phyloP scores from a whole-genome alignment of 768 basidiomycete species.

The Lactarius evosmus region DNA sequence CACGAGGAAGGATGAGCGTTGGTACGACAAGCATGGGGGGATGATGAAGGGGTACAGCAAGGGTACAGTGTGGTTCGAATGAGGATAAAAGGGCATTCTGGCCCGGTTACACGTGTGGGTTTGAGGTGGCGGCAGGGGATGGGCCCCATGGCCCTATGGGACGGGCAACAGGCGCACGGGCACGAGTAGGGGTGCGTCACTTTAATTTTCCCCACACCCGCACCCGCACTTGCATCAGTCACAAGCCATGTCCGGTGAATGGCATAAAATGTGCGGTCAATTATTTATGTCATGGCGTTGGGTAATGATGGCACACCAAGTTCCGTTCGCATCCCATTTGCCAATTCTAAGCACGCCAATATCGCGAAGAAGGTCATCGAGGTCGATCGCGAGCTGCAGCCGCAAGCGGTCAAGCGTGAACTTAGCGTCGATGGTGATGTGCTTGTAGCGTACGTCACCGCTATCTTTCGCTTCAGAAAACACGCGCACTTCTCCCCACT shows the following conservation, averaged over 20 bases:
- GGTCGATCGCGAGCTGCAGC: slow-evolving; percentile 83
- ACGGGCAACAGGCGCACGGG: background rate
- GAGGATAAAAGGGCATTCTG: background rate
- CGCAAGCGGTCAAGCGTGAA: slow-evolving; percentile 71
- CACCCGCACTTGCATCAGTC: too few species aligned
- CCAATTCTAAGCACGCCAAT: slow-evolving; percentile 64
- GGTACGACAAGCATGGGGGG: slow-evolving; percentile 16
- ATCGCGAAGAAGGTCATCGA: slow-evolving; percentile 83
- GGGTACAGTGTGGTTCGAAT: background rate
- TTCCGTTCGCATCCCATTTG: slow-evolving; percentile 72
- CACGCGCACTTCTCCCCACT: slow-evolving; percentile 17
- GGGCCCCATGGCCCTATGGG: background rate
- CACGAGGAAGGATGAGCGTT: slow-evolving; percentile 17
- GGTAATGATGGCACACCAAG: slow-evolving; percentile 2
- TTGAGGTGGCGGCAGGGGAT: background rate
- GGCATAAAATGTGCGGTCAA: slow-evolving; percentile 55
- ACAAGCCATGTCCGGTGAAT: slow-evolving; percentile 34
- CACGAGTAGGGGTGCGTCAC: background rate
- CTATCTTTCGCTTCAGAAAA: background rate
- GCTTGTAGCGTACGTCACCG: slow-evolving; percentile 66
- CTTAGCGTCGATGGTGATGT: slow-evolving; percentile 62
- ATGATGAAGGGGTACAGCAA: slow-evolving; percentile 2
- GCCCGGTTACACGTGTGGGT: background rate
- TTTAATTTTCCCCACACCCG: too few species aligned
- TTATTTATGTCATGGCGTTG: background rate